Conservation (phyloP, 2,329 filamentous ascomycete genomes). For the Aspergillus awamori region DNA sequence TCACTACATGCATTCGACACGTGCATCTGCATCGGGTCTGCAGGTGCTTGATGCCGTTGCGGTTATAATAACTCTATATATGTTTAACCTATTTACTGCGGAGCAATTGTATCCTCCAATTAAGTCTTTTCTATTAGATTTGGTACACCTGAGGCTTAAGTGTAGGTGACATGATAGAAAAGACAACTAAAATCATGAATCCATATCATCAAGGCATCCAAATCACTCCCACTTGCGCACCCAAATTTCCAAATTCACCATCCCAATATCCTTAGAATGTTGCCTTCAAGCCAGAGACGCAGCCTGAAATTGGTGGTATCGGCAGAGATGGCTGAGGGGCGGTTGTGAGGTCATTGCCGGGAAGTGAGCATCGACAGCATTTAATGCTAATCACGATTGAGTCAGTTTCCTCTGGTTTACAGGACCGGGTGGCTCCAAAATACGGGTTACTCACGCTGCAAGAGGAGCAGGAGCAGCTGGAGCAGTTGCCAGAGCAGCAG, state of each 20-base stretch:
- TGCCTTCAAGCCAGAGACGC: background rate
- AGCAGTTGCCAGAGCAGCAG: conserved; percentile 17
- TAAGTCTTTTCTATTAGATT: background rate
- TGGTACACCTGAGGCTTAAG: background rate
- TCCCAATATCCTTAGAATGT: background rate
- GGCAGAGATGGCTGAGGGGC: conserved; percentile 1
- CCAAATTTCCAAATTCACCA: background rate
- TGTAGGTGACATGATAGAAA: background rate
- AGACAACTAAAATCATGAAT: background rate
- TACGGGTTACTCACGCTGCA: conserved; percentile 11
- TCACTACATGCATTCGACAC: background rate
- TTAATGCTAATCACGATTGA: background rate
- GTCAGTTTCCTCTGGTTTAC: background rate
- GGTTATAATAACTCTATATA: background rate
- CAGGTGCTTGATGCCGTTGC: background rate
- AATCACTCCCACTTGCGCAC: background rate
- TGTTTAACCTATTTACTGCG: background rate
- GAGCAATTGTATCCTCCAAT: background rate
- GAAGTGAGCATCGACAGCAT: background rate
- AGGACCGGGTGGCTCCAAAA: too few species aligned
- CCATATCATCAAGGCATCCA: background rate
- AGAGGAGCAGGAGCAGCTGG: conserved; percentile 15
- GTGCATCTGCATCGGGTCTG: background rate
- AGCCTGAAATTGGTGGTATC: background rate
- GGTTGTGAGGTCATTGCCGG: background rate